Evolutionary conservation across 805 yeast genomes (phyloP).

Genomic region (Saturnispora kantuleensis): DNA sequence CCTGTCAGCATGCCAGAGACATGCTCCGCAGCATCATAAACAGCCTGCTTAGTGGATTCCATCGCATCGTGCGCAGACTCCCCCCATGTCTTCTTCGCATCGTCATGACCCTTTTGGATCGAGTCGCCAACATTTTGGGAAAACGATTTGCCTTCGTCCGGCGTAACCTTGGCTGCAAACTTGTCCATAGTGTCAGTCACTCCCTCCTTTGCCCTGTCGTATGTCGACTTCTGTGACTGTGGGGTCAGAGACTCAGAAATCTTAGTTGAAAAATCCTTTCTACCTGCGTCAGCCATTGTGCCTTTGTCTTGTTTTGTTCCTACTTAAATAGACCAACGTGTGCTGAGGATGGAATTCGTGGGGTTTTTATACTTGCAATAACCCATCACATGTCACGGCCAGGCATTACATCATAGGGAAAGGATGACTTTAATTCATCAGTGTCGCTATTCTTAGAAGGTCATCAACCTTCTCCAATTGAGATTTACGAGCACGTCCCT

Average conservation of each 20-base stretch:
- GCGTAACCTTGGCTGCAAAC: conserved; percentile 47
- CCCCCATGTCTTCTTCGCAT: conserved; percentile 31
- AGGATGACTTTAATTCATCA: no score
- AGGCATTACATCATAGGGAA: no score
- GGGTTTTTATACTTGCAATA: neutral
- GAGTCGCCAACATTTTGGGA: conserved; percentile 48
- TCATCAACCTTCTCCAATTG: no score
- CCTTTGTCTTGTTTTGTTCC: conserved; percentile 2
- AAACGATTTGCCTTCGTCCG: conserved; percentile 59
- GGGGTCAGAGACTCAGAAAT: conserved; percentile 62
- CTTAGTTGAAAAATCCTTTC: conserved; percentile 71
- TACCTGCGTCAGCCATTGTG: conserved; percentile 32
- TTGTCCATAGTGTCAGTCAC: conserved; percentile 61
- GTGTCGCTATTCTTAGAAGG: no score
- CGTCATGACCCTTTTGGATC: conserved; percentile 35
- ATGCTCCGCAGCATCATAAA: conserved; percentile 40
- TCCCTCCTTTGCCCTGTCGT: conserved; percentile 63
- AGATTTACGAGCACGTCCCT: no score
- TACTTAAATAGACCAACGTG: neutral
- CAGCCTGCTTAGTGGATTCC: conserved; percentile 39
- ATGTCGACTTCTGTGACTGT: conserved; percentile 54
- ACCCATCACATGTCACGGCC: no score
- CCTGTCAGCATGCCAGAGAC: conserved; percentile 57
- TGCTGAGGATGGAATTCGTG: neutral
- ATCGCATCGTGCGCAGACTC: conserved; percentile 38